Evolutionary conservation across 371 early-diverging fungal genomes (phyloP).

Genomic region (Batrachochytrium dendrobatidis): DNA sequence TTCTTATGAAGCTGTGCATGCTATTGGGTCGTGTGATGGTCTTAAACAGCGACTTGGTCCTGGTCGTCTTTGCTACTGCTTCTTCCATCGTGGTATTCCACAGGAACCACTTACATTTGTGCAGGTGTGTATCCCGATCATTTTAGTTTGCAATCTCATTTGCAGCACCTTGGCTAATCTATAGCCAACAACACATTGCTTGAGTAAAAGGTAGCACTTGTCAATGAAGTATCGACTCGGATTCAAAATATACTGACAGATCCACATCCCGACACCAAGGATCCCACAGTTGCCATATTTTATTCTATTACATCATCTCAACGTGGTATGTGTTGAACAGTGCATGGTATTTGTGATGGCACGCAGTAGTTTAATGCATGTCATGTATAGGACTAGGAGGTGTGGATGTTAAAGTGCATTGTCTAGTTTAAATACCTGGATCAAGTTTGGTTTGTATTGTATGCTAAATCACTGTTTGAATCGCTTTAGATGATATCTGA

Average conservation of each 20-base stretch:
- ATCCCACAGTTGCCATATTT: slow-evolving; percentile 58
- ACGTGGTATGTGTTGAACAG: slow-evolving; percentile 35
- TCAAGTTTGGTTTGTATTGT: too few relatives aligned
- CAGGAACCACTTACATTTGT: slow-evolving; percentile 76
- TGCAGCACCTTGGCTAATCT: too few relatives aligned
- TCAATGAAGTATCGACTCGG: neutral
- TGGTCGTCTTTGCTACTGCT: slow-evolving; percentile 69
- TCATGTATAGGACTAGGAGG: slow-evolving; percentile 53
- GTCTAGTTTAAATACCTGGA: too few relatives aligned
- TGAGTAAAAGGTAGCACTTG: slow-evolving; percentile 10
- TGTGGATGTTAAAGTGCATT: slow-evolving; percentile 77
- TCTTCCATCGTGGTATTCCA: slow-evolving; percentile 65
- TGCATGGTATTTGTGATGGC: neutral
- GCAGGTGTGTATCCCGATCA: too few relatives aligned
- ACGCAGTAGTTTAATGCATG: too few relatives aligned
- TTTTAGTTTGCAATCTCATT: too few relatives aligned
- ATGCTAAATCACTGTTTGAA: too few relatives aligned
- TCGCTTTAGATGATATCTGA: slow-evolving; percentile 1
- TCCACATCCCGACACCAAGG: slow-evolving; percentile 19
- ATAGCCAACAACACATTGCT: too few relatives aligned
- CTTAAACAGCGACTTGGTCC: slow-evolving; percentile 72
- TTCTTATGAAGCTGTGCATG: slow-evolving; percentile 77
- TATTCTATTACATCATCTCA: slow-evolving; percentile 81
- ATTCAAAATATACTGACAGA: slow-evolving; percentile 54
- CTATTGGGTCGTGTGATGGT: slow-evolving; percentile 63